These are phyloP conservation scores for Saccharata proteae DNA, from an alignment of 2,329 filamentous ascomycete species.

Conservation along the genomic window DNA sequence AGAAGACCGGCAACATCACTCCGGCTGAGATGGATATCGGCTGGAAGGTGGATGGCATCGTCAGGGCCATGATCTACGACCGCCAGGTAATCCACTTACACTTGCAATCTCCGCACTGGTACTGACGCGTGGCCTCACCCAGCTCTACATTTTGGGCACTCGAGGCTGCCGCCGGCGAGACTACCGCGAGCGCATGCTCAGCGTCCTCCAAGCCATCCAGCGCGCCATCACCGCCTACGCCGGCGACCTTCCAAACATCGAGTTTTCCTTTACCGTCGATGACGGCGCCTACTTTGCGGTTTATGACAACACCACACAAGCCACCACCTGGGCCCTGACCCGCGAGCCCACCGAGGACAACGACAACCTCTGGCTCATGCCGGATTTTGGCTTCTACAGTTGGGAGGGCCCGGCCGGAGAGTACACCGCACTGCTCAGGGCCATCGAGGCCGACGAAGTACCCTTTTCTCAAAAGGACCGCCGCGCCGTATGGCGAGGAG, in stretches of 20 bases:
- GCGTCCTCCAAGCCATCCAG: conserved; percentile 42
- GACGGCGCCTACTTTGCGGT: conserved; percentile 8
- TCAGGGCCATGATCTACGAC: conserved; percentile 19
- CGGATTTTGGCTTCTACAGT: conserved; percentile 12
- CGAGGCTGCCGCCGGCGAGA: conserved; percentile 12
- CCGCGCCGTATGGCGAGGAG: conserved; percentile 15
- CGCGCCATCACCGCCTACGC: conserved; percentile 41
- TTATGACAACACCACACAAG: conserved; percentile 5
- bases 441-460: conserved; percentile 3
- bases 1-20: conserved; percentile 11
- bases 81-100: conserved; percentile 12
- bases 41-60: conserved; percentile 13
- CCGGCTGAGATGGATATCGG: conserved; percentile 14
- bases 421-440: conserved; percentile 10
- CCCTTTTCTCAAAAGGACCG: conserved; percentile 11
- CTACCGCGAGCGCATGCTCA: conserved; percentile 20
- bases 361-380: conserved; percentile 14
- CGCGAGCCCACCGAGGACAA: conserved; percentile 7
- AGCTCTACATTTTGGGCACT: conserved; percentile 23
- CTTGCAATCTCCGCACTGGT: not conserved
- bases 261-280: conserved; percentile 39
- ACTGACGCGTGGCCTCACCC: conserved; percentile 1
- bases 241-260: conserved; percentile 35
- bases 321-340: conserved; percentile 8
- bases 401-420: conserved; percentile 8